Percentiles rank a stretch among this genome's conserved stretches.
These are phyloP conservation scores for Colletotrichum gloeosporioides DNA, from an alignment of 2,329 filamentous ascomycete genomes.

Conservation along the genomic window DNA sequence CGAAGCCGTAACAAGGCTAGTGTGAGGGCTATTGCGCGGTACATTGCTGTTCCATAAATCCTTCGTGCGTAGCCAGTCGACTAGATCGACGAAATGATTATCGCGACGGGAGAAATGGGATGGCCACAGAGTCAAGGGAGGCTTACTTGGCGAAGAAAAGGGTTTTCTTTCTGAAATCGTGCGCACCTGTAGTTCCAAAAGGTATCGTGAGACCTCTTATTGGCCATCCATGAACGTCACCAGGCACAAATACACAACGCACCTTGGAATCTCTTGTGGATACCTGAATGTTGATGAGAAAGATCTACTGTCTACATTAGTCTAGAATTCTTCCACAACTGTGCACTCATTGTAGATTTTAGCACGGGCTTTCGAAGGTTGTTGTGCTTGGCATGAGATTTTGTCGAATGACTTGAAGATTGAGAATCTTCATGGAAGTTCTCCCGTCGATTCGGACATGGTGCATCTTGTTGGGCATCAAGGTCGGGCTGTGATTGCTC, in stretches of 20 bases:
- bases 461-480: background rate
- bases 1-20: background rate
- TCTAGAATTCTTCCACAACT: background rate
- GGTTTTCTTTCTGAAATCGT: background rate
- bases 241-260: background rate
- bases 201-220: background rate
- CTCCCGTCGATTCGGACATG: background rate
- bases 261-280: background rate
- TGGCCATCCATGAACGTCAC: background rate
- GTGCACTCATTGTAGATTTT: background rate
- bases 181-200: background rate
- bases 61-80: background rate
- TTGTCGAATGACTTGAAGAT: background rate
- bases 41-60: background rate
- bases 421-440: background rate
- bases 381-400: background rate
- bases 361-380: background rate
- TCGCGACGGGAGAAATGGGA: background rate
- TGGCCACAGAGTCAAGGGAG: background rate
- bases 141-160: background rate
- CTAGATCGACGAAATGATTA: background rate
- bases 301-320: background rate
- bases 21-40: background rate
- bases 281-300: background rate
- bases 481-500: background rate